These are phyloP conservation scores for Agaricus blazei DNA, from an alignment of 768 basidiomycete genomes.

Conservation along the genomic window DNA sequence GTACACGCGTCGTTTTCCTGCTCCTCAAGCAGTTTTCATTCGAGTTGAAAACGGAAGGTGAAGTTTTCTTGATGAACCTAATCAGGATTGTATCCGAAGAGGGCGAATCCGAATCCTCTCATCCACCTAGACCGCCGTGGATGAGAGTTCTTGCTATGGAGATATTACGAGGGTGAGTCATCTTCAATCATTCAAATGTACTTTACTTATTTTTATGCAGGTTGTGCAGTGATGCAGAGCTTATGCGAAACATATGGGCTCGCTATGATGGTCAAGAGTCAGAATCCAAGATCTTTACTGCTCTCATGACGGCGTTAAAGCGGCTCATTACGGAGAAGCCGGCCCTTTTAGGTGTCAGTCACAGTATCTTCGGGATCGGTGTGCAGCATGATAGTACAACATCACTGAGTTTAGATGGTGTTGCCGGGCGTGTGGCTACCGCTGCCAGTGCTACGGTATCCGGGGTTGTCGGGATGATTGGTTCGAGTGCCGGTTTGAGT, in stretches of 20 bases:
- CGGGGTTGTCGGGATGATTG: constrained; percentile 85
- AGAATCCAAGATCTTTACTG: constrained; percentile 68
- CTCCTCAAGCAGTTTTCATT: constrained; percentile 86
- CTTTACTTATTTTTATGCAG: constrained; percentile 25
- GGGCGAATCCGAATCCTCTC: constrained; percentile 22
- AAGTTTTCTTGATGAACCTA: constrained; percentile 77
- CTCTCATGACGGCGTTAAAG: constrained; percentile 79
- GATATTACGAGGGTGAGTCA: constrained; percentile 73
- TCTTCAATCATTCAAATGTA: background rate
- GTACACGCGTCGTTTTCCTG: constrained; percentile 90
- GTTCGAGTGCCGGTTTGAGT: constrained; percentile 62
- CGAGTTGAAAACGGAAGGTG: constrained; percentile 77
- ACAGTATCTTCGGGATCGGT: constrained; percentile 82
- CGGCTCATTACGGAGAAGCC: constrained; percentile 89
- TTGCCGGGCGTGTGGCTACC: constrained; percentile 83
- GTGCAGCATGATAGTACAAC: constrained; percentile 39
- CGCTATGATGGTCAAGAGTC: constrained; percentile 62
- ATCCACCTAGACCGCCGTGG: constrained; percentile 63
- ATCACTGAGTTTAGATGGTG: constrained; percentile 52
- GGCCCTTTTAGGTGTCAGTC: constrained; percentile 67
- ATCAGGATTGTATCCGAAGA: constrained; percentile 63
- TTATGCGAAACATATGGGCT: constrained; percentile 76
- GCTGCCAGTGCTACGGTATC: constrained; percentile 82
- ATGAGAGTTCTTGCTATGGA: constrained; percentile 91
- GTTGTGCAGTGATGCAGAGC: constrained; percentile 73